Base-by-base conservation (phyloP, 768 basidiomycete species). In the Suillus placidus region DNA sequence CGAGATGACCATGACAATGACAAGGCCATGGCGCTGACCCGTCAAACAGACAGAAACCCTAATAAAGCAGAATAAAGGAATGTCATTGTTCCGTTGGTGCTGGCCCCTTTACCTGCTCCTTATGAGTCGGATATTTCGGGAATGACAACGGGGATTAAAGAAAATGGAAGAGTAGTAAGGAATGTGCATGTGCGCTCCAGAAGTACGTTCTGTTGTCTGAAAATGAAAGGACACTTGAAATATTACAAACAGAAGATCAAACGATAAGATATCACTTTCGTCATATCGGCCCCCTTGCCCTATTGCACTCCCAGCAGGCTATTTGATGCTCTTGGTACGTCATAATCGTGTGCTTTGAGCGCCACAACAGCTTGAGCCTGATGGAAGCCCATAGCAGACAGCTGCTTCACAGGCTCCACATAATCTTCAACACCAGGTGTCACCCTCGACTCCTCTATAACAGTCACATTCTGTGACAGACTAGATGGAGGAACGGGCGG, bases 371-470 rank as follows among this genome's bases (percentile, higher is more conserved):
- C 93, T 74, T 95, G 89, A 18, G 81, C 76, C 49, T 96, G 86
- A 67, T 85, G 89, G 81, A 99, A 98, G 32, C 97, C 97, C 95
- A 98, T 97, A 23, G 84, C 85, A 56, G 88, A 88, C 47, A 99
- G 80, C 73, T 91, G 88, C 72, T 88, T 92, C 26, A 95, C 91
- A 2, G 88, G 80, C 67, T 89, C 88, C 14, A 88, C 87, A 64
- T 95, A 92, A 67, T 91, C 91, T 35, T 88, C 88, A 14, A 82
- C 80, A 14, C 84, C 84, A 1, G 89, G 86, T 2, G 88, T 84
- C 12, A 70, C 67, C 5, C 71, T 76, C 1, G 79, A 74, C 67
- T 86, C 83, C 66, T 86, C 85, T 34, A 79, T 75, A 30, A 85
- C 82, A 51, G 82, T 78, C 7, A 80, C 76, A 4, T 83, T 78